A percentile compares a stretch with the other conserved stretches of the same genome.
Evolutionary conservation across 306 rosid genomes (phyloP).

Genomic region (Cucurbita pepo): DNA sequence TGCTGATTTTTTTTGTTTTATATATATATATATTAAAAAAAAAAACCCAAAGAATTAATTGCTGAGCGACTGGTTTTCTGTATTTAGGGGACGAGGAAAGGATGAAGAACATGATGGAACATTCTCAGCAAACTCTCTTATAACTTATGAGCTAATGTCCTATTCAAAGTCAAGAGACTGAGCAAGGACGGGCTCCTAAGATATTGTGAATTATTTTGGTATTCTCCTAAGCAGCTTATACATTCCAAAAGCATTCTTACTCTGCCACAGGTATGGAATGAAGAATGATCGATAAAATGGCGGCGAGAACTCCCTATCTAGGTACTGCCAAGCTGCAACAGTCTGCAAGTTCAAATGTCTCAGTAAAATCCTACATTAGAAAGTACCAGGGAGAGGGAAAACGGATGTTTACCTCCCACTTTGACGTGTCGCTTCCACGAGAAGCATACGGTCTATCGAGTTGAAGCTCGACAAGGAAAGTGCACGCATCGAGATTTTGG

Average conservation of each 20-base stretch:
- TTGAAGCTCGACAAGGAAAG: constrained; percentile 89
- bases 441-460: constrained; percentile 68
- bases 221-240: constrained; percentile 63
- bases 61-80: background rate
- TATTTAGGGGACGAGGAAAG: background rate
- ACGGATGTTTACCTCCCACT: constrained; percentile 61
- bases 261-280: constrained; percentile 79
- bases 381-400: background rate
- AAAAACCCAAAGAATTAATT: background rate
- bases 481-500: constrained; percentile 47
- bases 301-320: constrained; percentile 87
- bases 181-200: background rate
- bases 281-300: constrained; percentile 74
- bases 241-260: constrained; percentile 80
- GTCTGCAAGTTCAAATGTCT: constrained; percentile 24
- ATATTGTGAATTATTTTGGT: constrained; percentile 14
- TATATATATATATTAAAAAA: too few species aligned
- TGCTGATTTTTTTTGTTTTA: too few species aligned
- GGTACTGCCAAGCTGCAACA: constrained; percentile 67
- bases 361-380: background rate
- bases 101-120: background rate
- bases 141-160: background rate
- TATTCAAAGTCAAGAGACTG: background rate
- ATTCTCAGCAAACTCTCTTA: background rate
- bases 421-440: constrained; percentile 66